A percentile compares a stretch with the other conserved stretches of the same genome.
These are phyloP conservation scores for Kalaharituber pfeilii DNA, from an alignment of 2,329 filamentous ascomycete species.

Conservation along the genomic window DNA sequence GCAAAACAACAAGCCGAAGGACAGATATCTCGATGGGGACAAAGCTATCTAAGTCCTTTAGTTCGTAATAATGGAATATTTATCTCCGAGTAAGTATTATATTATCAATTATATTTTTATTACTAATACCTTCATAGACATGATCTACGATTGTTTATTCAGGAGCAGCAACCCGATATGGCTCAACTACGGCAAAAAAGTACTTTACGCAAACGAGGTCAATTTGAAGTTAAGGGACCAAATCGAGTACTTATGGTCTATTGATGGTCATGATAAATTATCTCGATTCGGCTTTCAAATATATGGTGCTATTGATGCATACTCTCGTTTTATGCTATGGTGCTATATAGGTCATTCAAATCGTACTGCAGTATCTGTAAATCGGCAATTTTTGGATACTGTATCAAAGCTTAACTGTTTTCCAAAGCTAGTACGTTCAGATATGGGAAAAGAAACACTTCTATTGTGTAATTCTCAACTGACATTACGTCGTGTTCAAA, in stretches of 20 bases:
- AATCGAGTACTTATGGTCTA: conserved; percentile 6
- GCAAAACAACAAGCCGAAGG: neutral
- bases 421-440: neutral
- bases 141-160: neutral
- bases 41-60: neutral
- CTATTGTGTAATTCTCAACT: neutral
- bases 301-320: conserved; percentile 6
- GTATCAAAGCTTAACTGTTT: neutral
- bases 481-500: neutral
- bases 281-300: conserved; percentile 6
- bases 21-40: neutral
- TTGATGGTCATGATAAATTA: conserved; percentile 9
- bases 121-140: neutral
- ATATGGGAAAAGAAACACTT: neutral
- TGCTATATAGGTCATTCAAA: conserved; percentile 6
- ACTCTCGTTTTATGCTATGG: conserved; percentile 5
- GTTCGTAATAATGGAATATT: conserved; percentile 24
- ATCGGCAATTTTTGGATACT: conserved; percentile 2
- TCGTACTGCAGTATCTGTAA: neutral
- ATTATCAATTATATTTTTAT: neutral
- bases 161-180: neutral
- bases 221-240: neutral
- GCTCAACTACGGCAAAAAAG: neutral
- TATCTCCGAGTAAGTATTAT: conserved; percentile 20
- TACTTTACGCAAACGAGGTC: neutral